Conservation (phyloP, 1,284 basidiomycete genomes). For the Rhizoctonia solani region DNA sequence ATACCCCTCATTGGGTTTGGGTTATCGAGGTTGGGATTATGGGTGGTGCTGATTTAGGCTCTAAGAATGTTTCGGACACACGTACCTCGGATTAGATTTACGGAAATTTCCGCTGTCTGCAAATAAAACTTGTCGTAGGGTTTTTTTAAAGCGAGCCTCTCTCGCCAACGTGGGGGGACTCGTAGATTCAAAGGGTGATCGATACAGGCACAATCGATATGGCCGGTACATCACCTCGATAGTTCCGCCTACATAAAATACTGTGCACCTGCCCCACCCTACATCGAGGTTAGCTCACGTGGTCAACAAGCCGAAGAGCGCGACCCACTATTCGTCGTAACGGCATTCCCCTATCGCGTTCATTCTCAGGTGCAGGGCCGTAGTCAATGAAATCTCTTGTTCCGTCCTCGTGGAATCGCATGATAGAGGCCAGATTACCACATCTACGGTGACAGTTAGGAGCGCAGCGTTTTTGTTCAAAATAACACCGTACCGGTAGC, state of each 20-base stretch:
- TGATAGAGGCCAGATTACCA: constrained; percentile 79
- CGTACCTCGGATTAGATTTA: too few species aligned
- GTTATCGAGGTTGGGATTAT: too few species aligned
- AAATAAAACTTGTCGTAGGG: too few species aligned
- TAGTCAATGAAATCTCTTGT: constrained; percentile 75
- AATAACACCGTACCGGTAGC: constrained; percentile 59
- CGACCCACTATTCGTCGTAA: constrained; percentile 63
- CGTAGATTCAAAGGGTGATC: neutral
- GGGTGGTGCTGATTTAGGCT: too few species aligned
- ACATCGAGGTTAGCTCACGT: neutral
- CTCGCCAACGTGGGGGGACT: too few species aligned
- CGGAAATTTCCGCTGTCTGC: too few species aligned
- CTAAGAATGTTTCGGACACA: too few species aligned
- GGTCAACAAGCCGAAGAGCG: neutral
- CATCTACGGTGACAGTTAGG: constrained; percentile 44
- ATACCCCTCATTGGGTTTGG: too few species aligned
- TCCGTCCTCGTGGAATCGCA: constrained; percentile 61
- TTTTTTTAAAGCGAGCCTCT: too few species aligned
- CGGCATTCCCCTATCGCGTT: constrained; percentile 70
- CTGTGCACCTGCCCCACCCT: constrained; percentile 22
- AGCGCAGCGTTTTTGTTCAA: neutral
- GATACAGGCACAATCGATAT: neutral
- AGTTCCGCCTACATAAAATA: constrained; percentile 13
- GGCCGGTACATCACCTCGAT: neutral
- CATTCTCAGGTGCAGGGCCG: constrained; percentile 83